Evolutionary conservation across 108 stramenopile species (phyloP).

Genomic region (Conticribra guillardii): DNA sequence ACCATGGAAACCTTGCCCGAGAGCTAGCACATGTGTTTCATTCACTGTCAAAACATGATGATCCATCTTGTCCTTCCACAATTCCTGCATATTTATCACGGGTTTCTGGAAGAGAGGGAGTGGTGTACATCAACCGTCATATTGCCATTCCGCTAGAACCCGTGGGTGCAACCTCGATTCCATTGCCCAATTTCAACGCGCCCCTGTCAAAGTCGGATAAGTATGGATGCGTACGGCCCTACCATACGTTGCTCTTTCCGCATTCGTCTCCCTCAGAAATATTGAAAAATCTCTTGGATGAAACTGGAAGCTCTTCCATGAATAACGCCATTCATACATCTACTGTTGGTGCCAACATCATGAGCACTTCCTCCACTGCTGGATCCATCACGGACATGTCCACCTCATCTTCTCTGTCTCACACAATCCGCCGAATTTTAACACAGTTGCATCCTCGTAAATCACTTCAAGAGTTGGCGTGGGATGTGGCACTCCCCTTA

Average conservation of each 20-base stretch:
- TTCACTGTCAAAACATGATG: constrained; percentile 61
- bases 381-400: constrained; percentile 2
- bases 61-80: constrained; percentile 49
- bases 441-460: constrained; percentile 65
- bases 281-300: constrained; percentile 47
- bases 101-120: constrained; percentile 56
- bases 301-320: neutral
- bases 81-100: constrained; percentile 48
- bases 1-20: constrained; percentile 75
- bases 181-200: neutral
- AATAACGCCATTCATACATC: neutral
- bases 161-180: constrained; percentile 8
- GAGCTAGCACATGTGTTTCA: constrained; percentile 78
- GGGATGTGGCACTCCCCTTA: constrained; percentile 71
- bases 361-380: constrained; percentile 19
- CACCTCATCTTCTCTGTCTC: constrained; percentile 35
- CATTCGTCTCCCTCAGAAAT: constrained; percentile 72
- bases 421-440: constrained; percentile 57
- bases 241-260: constrained; percentile 84
- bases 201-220: neutral
- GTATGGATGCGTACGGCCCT: constrained; percentile 53
- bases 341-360: neutral
- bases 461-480: constrained; percentile 66
- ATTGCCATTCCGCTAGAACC: constrained; percentile 81
- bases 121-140: constrained; percentile 82